phyloP scores from a whole-genome alignment of 768 basidiomycete genomes.

The Panaeolus cyanescens region DNA sequence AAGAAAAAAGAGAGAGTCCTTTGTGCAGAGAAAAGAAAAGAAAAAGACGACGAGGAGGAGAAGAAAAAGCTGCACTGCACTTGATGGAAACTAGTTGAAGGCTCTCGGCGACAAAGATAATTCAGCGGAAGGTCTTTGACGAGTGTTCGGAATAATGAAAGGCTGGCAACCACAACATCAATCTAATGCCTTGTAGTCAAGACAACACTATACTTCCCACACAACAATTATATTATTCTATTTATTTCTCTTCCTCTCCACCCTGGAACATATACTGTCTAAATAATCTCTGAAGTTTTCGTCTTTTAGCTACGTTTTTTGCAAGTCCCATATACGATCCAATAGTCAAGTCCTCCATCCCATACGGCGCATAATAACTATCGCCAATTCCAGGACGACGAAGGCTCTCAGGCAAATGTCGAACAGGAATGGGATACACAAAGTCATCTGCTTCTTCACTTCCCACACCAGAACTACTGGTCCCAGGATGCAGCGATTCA shows the following conservation, averaged over 20 bases:
- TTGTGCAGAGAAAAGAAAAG: slow-evolving; percentile 20
- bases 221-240: slow-evolving; percentile 6
- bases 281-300: slow-evolving; percentile 65
- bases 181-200: slow-evolving; percentile 33
- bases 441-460: slow-evolving; percentile 17
- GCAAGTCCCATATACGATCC: slow-evolving; percentile 71
- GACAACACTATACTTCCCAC: slow-evolving; percentile 36
- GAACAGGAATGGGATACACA: slow-evolving; percentile 55
- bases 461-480: background rate
- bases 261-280: slow-evolving; percentile 75
- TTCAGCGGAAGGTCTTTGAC: slow-evolving; percentile 32
- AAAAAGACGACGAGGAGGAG: slow-evolving; percentile 14
- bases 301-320: slow-evolving; percentile 52
- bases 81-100: slow-evolving; percentile 27
- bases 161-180: slow-evolving; percentile 31
- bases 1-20: slow-evolving; percentile 22
- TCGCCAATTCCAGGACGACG: slow-evolving; percentile 36
- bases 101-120: slow-evolving; percentile 37
- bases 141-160: slow-evolving; percentile 31
- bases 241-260: slow-evolving; percentile 28
- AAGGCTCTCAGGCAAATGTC: slow-evolving; percentile 54
- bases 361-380: slow-evolving; percentile 68
- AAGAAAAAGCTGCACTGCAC: slow-evolving; percentile 18
- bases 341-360: slow-evolving; percentile 78
- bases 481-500: slow-evolving; percentile 38